These are phyloP conservation scores for Penicillium sp. DNA, from an alignment of 2,329 filamentous ascomycete species.

Conservation along the genomic window DNA sequence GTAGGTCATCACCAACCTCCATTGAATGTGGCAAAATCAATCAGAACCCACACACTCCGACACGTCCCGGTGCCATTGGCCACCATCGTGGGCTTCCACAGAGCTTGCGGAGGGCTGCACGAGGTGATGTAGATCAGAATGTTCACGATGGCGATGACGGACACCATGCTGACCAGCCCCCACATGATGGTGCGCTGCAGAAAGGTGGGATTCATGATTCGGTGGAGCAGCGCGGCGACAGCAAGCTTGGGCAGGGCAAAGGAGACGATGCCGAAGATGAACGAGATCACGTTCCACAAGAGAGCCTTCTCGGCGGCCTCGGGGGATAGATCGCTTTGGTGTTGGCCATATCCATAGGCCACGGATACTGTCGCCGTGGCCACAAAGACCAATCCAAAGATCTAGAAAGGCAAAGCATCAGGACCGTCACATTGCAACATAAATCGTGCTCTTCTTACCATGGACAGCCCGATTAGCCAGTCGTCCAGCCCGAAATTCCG, in stretches of 20 bases:
- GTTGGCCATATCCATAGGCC: constrained; percentile 40
- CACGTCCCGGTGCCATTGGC: constrained; percentile 32
- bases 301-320: constrained; percentile 18
- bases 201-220: constrained; percentile 20
- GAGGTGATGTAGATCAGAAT: constrained; percentile 42
- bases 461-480: constrained; percentile 33
- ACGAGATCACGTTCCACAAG: constrained; percentile 22
- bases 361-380: constrained; percentile 37
- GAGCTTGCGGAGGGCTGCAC: constrained; percentile 38
- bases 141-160: constrained; percentile 30
- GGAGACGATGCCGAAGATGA: constrained; percentile 26
- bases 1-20: constrained; percentile 31
- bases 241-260: constrained; percentile 27
- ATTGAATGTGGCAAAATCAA: constrained; percentile 40
- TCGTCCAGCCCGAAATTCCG: constrained; percentile 37
- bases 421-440: background rate
- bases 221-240: constrained; percentile 23
- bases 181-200: constrained; percentile 15
- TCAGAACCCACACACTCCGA: constrained; percentile 33
- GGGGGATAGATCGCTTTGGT: constrained; percentile 32
- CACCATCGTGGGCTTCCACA: constrained; percentile 36
- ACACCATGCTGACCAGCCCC: constrained; percentile 29
- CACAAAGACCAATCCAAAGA: constrained; percentile 35
- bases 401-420: constrained; percentile 20
- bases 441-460: too few species aligned